Percentiles rank a stretch among this genome's conserved stretches.
Conservation (phyloP, 2,329 filamentous ascomycete genomes). For the Helotiales sp. region DNA sequence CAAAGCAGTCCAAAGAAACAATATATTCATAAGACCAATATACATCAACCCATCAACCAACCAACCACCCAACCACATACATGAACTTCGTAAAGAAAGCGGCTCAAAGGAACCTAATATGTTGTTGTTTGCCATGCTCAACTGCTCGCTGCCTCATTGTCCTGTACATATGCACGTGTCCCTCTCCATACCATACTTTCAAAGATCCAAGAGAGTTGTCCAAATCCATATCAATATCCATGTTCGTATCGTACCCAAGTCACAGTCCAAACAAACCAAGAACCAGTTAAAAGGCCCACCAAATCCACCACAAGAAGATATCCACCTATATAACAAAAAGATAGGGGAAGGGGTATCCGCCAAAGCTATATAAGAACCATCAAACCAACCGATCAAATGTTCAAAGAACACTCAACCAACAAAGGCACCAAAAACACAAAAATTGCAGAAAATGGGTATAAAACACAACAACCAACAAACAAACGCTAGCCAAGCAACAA, state of each 20-base stretch:
- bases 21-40: constrained; percentile 3
- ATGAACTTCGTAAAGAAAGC: constrained; percentile 17
- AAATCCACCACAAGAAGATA: constrained; percentile 2
- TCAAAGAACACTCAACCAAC: background rate
- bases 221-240: background rate
- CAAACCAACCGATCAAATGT: background rate
- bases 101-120: constrained; percentile 5
- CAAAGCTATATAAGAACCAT: background rate
- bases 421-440: background rate
- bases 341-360: constrained; percentile 12
- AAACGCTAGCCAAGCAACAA: background rate
- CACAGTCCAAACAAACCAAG: background rate
- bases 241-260: background rate
- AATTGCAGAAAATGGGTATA: constrained; percentile 7
- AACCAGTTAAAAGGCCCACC: background rate
- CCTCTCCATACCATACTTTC: background rate
- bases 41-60: background rate
- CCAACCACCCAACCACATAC: constrained; percentile 1
- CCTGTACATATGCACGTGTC: background rate
- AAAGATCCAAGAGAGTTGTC: background rate
- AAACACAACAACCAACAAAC: background rate
- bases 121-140: constrained; percentile 1
- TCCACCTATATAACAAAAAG: constrained; percentile 6
- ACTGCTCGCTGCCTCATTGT: background rate
- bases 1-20: background rate